Base-by-base conservation (phyloP, 2,329 filamentous ascomycete species). In the Anisogramma anomala region DNA sequence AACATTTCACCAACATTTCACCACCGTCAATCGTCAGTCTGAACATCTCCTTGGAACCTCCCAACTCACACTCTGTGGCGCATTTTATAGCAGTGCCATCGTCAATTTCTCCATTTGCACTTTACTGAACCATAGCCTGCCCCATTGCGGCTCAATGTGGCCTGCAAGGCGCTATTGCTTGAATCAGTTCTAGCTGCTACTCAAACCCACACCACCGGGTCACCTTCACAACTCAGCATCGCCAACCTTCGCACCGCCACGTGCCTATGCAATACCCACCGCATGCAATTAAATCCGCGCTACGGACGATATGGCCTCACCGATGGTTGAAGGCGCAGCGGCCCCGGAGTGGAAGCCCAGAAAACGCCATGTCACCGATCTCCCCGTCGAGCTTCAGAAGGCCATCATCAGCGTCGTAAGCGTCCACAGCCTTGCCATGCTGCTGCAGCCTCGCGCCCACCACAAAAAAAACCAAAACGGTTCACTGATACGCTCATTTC, bases 331-430 rank as follows among this genome's bases (percentile, higher is more conserved):
- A 22, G 26, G 38, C 34, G 11, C 39, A 6, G 22, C 34, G 28
- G 55, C 53, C n/a, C 27, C 27, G 14, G 14, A 14, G 8, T 30
- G 27, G 27, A 14, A n/a, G 50, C 53, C 48, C 42, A 47, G 42
- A 20, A 36, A 41, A 11, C 52, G 59, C 36, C 51, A 50, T 15
- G 62, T 72, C 46, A 54, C 67, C 35, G 57, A 61, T 46, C 53
- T 72, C 22, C 68, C 69, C 6, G 49, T 56, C 13, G 71, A 73
- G 52, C 66, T 68, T 0, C 65, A 71, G 47, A 61, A 61, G 40
- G 65, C 69, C 18, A 69, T 74, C 37, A 51, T 71, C 49, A 58
- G 56, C 31, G 62, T 71, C 55, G 66, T 71, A 53, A 47, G 64
- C 55, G 43, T 39, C 11, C 20, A n/a, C 15, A 26, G 7, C 14